Evolutionary conservation across 371 early-diverging fungal genomes (phyloP), one percentile per base, ranked within the genome.

Genomic region (Batkoa obscura): DNA sequence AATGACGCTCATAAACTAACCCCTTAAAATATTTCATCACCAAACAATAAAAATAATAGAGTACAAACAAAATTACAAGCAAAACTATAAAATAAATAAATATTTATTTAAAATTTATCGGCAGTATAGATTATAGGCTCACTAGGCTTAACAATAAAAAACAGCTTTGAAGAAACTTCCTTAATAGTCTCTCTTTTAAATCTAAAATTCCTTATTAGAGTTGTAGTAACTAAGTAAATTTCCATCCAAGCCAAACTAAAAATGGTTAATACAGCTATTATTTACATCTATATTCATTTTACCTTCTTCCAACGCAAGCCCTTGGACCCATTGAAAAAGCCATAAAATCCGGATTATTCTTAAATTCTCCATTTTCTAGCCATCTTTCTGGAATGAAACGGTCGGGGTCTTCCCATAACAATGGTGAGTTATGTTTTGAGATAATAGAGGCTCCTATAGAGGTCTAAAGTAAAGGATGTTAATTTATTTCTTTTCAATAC

Each of bases 241-340:
- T 50, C 17, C 12, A 51, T 10, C 58, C 43, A 43, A 35, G 35
- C 43, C 32, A 43, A 15, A 3, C 49, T 47, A 47, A 17, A 41
- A 17, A 47, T 9, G 9, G 8, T 49, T 32, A 13, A 5, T 30
- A 17, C 17, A 15, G 39, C 35, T 43, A 50, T 35, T 35, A 23
- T 23, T 50, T 51, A 51, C 23, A 0, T 17, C 35, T 1, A 2
- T 45, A 8, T 38, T 39, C 12, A 35, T 5, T n/a, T 45, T 46
- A 56, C 37, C 38, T 35, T 38, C 50, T 37, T 30, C 50, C 58
- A 6, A 58, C 32, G 34, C 58, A 58, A 9, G 30, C 51, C 9
- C 58, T 32, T 2, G 51, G 50, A 32, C 58, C 58, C 2, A 50
- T n/a, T 2, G 42, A 38, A 34, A 58, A 58, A 2, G 50, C 51